phyloP scores from a whole-genome alignment of 352 stramenopile genomes.

The Phytopythium mirpurense region DNA sequence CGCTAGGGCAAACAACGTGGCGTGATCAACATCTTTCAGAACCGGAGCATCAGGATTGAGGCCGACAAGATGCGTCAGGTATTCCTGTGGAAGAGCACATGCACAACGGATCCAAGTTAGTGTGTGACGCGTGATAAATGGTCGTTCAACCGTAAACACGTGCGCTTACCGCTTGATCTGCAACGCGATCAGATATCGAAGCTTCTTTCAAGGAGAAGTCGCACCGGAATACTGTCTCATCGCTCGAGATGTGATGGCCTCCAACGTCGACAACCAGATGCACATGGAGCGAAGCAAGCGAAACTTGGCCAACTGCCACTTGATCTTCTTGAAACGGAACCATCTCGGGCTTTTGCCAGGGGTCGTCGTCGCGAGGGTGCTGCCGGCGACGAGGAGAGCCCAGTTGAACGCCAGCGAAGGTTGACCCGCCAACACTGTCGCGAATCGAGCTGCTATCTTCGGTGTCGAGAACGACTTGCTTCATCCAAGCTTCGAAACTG shows the following conservation, averaged over 20 bases:
- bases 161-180: constrained; percentile 33
- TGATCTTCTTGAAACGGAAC: constrained; percentile 1
- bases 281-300: constrained; percentile 1
- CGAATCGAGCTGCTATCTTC: constrained; percentile 12
- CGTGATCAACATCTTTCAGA: constrained; percentile 4
- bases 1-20: neutral
- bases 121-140: neutral
- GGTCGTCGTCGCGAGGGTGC: neutral
- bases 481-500: constrained; percentile 54
- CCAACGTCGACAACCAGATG: constrained; percentile 2
- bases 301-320: constrained; percentile 2
- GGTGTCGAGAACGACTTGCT: constrained; percentile 16
- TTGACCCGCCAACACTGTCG: constrained; percentile 4
- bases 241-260: neutral
- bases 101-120: constrained; percentile 10
- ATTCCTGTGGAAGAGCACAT: constrained; percentile 21
- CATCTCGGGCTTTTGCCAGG: constrained; percentile 1
- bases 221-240: constrained; percentile 18
- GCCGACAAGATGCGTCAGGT: constrained; percentile 31
- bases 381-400: constrained; percentile 14
- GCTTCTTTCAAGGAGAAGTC: constrained; percentile 39
- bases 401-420: constrained; percentile 7
- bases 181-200: constrained; percentile 40
- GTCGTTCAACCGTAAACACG: neutral
- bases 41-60: constrained; percentile 18